Conservation (phyloP, 1,139 yeast species). For the Pichia norvegensis region DNA sequence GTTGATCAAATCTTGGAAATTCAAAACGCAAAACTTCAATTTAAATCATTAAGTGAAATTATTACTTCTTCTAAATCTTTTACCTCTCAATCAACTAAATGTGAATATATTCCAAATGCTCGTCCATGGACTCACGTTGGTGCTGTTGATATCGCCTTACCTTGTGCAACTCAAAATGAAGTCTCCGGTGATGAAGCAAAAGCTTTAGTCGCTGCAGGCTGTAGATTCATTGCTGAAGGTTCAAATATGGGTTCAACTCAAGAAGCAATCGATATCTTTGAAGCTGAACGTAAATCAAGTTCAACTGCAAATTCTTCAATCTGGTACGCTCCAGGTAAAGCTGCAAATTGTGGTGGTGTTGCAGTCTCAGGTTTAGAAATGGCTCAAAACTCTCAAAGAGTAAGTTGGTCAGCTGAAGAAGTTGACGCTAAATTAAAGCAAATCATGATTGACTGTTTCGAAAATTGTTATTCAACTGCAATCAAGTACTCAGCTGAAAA, state of each 20-base stretch:
- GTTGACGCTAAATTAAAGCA: slow-evolving; percentile 81
- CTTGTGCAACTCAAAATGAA: slow-evolving; percentile 98
- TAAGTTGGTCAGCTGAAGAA: slow-evolving; percentile 79
- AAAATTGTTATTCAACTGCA: slow-evolving; percentile 87
- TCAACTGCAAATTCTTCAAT: slow-evolving; percentile 43
- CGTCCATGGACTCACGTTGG: slow-evolving; percentile 96
- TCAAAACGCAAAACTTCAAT: slow-evolving; percentile 73
- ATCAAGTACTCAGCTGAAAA: slow-evolving; percentile 65
- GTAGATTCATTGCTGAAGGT: slow-evolving; percentile 94
- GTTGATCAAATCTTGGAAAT: slow-evolving; percentile 70
- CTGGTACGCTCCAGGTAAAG: slow-evolving; percentile 99
- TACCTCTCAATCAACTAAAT: slow-evolving; percentile 38
- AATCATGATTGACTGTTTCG: slow-evolving; percentile 90
- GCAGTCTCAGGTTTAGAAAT: slow-evolving; percentile 97
- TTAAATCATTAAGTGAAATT: slow-evolving; percentile 69
- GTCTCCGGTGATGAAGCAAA: slow-evolving; percentile 95
- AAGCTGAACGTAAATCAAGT: slow-evolving; percentile 64
- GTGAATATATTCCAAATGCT: slow-evolving; percentile 82
- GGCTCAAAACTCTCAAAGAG: slow-evolving; percentile 98
- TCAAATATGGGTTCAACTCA: slow-evolving; percentile 99
- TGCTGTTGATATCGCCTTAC: slow-evolving; percentile 90
- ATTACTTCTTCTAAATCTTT: slow-evolving; percentile 53
- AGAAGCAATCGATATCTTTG: slow-evolving; percentile 93
- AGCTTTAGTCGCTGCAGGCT: slow-evolving; percentile 86
- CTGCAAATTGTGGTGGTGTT: slow-evolving; percentile 99